phyloP scores from a whole-genome alignment of 148 eudicot genomes.

The Fagopyrum tataricum region DNA sequence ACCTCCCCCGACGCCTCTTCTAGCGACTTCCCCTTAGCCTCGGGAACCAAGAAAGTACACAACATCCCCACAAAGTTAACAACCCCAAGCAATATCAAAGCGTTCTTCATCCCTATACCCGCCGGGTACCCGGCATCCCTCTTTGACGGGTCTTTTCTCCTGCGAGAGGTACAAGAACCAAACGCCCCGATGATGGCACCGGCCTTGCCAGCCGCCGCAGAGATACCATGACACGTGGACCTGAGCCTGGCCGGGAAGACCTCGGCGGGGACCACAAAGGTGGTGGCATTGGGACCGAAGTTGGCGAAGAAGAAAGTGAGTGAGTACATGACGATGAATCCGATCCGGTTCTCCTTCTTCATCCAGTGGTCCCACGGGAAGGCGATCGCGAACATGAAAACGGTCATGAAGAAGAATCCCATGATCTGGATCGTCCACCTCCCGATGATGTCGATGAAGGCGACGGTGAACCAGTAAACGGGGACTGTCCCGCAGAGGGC shows the following conservation, averaged over 20 bases:
- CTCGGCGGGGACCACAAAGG: conserved; percentile 62
- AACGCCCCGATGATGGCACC: conserved; percentile 54
- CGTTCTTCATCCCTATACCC: conserved; percentile 41
- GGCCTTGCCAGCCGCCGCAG: conserved; percentile 52
- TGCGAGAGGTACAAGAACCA: conserved; percentile 43
- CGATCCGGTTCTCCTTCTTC: conserved; percentile 13
- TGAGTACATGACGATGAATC: too few relatives aligned
- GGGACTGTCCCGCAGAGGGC: too few relatives aligned
- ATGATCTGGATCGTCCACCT: too few relatives aligned
- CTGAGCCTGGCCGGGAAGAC: conserved; percentile 56
- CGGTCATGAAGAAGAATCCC: too few relatives aligned
- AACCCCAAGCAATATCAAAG: conserved; percentile 30
- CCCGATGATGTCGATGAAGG: too few relatives aligned
- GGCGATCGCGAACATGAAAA: too few relatives aligned
- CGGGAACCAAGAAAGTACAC: conserved; percentile 34
- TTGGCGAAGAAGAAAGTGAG: too few relatives aligned
- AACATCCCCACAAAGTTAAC: conserved; percentile 29
- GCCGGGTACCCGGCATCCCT: conserved; percentile 42
- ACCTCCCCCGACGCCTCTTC: conserved; percentile 45
- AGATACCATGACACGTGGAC: conserved; percentile 57
- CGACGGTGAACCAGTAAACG: too few relatives aligned
- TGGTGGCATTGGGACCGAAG: conserved; percentile 57
- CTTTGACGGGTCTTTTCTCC: conserved; percentile 23
- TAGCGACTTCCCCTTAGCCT: conserved; percentile 24
- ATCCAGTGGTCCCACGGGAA: too few relatives aligned